phyloP scores from a whole-genome alignment of 306 rosid genomes.

The Astragalus glycyphyllos region DNA sequence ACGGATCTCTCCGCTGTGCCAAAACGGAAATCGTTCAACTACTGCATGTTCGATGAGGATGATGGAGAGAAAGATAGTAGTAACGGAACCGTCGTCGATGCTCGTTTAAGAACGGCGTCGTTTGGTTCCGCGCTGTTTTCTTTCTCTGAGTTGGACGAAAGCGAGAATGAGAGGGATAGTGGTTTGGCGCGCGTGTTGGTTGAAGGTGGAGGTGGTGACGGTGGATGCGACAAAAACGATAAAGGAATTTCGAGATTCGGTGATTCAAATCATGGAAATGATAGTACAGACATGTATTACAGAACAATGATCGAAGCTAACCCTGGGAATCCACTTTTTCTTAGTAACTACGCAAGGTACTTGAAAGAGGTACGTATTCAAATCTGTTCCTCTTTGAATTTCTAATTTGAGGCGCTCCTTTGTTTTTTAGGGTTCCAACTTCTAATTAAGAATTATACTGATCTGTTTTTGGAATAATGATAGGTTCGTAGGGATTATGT shows the following conservation, averaged over 20 bases:
- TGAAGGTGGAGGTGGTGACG: conserved; percentile 65
- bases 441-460: background rate
- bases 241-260: conserved; percentile 59
- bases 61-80: conserved; percentile 38
- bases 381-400: background rate
- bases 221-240: conserved; percentile 58
- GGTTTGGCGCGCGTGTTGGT: conserved; percentile 42
- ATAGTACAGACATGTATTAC: conserved; percentile 63
- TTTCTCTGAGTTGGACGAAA: conserved; percentile 49
- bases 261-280: conserved; percentile 62
- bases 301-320: conserved; percentile 70
- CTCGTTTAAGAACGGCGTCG: conserved; percentile 52
- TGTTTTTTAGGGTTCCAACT: background rate
- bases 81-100: conserved; percentile 22
- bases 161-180: conserved; percentile 34
- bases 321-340: conserved; percentile 76
- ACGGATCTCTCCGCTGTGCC: conserved; percentile 52
- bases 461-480: conserved; percentile 13
- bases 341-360: conserved; percentile 80
- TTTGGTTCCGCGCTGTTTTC: conserved; percentile 52
- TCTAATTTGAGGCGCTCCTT: background rate
- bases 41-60: conserved; percentile 41
- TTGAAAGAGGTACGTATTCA: conserved; percentile 67
- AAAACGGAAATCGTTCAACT: conserved; percentile 43
- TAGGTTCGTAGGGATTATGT: conserved; percentile 67